Base-by-base conservation (phyloP, 768 basidiomycete species). In the Lentinula sp. region DNA sequence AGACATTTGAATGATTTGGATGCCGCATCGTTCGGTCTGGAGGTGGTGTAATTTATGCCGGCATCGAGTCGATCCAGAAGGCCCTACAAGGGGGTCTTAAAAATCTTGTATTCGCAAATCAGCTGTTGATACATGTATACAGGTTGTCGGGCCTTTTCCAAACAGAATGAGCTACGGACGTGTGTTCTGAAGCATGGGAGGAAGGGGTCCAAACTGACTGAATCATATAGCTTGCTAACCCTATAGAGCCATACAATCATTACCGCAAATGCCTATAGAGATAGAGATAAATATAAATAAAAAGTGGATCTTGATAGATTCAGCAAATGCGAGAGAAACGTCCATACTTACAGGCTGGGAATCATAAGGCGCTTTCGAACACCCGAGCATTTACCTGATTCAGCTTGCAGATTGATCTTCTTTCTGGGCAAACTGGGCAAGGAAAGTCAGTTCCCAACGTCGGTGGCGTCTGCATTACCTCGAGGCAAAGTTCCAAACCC, bases 331-430 rank as follows among this genome's bases (percentile, higher is more conserved):
- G 50, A 51, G 50, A 13, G 50, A 51, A 51, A 50, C 31, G 28
- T 51, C 8, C 31, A 31, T 13, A n/a, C n/a, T n/a, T n/a, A 34
- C 18, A 48, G 46, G 9, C 9, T 21, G 21, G 21, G 9, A 7
- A 64, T 65, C 67, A 69, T 65, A 66, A 65, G 66, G 61, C 57
- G 56, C 53, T 66, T 60, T 57, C 67, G 65, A 64, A 67, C 67
- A 69, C 67, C 69, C 69, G 68, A 68, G 62, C 61, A 60, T 57
- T 62, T 58, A 37, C 59, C 32, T 28, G 57, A 49, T 39, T 51
- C 4, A 28, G 50, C n/a, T 16, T 32, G n/a, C 0, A 51, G 50
- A 51, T 51, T 51, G 50, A 51, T 51, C 65, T 63, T 66, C 59
- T 46, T 61, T 45, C 60, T 59, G 65, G 67, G 64, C 61, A 67